Evolutionary conservation across 306 rosid species (phyloP).

Genomic region (Castanea mollissima): DNA sequence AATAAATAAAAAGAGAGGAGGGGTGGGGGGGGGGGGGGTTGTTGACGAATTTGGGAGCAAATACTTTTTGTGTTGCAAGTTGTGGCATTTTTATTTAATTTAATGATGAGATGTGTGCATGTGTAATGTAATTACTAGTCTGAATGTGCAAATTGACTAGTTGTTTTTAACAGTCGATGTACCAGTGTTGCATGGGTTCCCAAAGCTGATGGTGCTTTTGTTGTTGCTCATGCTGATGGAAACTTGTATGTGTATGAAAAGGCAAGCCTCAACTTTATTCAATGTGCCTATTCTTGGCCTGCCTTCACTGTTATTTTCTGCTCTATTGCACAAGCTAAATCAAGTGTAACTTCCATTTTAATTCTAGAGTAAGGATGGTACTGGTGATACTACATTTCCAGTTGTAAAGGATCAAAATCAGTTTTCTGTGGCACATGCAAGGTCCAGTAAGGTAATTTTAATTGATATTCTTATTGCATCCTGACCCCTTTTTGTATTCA

Average conservation of each 20-base stretch:
- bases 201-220: conserved; percentile 82
- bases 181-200: conserved; percentile 90
- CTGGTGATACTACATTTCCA: conserved; percentile 85
- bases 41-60: not conserved
- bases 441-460: conserved; percentile 77
- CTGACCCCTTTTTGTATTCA: not conserved
- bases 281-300: conserved; percentile 12
- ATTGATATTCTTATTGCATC: conserved; percentile 3
- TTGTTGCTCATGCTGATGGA: conserved; percentile 94
- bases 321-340: not conserved
- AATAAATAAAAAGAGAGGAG: too few relatives aligned
- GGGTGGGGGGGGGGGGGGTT: not conserved
- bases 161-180: conserved; percentile 75
- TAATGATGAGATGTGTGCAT: not conserved
- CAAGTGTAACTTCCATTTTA: not conserved
- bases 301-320: conserved; percentile 18
- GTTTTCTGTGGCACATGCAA: conserved; percentile 91
- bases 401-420: conserved; percentile 81
- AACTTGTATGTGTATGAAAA: conserved; percentile 84
- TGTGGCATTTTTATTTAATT: not conserved
- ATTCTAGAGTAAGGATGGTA: conserved; percentile 76
- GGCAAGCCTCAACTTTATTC: conserved; percentile 50
- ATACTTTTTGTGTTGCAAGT: not conserved
- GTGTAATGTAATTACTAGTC: not conserved
- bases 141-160: not conserved